Evolutionary conservation across 805 yeast species (phyloP).

Genomic region (Starmerella etchellsii): DNA sequence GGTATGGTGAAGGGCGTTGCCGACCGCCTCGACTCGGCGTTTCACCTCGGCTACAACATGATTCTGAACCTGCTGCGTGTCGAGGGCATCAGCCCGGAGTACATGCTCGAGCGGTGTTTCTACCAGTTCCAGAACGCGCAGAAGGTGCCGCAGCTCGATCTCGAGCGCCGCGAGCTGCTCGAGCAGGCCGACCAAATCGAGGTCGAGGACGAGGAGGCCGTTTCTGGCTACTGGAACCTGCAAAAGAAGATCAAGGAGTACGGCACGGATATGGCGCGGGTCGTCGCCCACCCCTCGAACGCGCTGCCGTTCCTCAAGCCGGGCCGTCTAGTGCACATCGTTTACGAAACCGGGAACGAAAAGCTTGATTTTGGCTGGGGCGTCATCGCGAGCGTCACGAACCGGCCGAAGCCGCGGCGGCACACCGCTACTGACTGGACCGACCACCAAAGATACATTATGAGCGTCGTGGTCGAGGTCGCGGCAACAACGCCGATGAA

Average conservation of each 20-base stretch:
- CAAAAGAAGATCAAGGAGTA: conserved; percentile 59
- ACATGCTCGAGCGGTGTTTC: conserved; percentile 87
- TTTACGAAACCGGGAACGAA: conserved; percentile 27
- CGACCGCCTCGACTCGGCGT: conserved; percentile 92
- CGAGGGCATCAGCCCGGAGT: conserved; percentile 96
- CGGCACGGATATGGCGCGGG: conserved; percentile 61
- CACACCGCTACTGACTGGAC: conserved; percentile 38
- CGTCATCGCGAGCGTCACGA: conserved; percentile 62
- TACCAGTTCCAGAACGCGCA: conserved; percentile 90
- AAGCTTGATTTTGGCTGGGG: conserved; percentile 90
- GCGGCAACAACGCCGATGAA: conserved; percentile 59
- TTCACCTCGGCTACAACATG: conserved; percentile 96
- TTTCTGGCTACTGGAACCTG: conserved; percentile 74
- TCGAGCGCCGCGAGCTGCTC: conserved; percentile 43
- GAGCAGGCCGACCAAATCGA: conserved; percentile 36
- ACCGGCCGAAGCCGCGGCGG: conserved; percentile 41
- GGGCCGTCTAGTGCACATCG: conserved; percentile 70
- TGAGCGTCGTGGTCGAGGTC: conserved; percentile 73
- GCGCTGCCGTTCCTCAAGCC: conserved; percentile 71
- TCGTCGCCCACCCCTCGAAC: conserved; percentile 85
- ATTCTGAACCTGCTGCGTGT: conserved; percentile 87
- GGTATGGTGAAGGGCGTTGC: conserved; percentile 99
- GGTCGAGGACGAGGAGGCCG: conserved; percentile 60
- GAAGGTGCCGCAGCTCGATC: conserved; percentile 75
- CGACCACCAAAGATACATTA: conserved; percentile 83